phyloP scores from a whole-genome alignment of 2,329 filamentous ascomycete genomes.

The Ceratocystis huliohia region DNA sequence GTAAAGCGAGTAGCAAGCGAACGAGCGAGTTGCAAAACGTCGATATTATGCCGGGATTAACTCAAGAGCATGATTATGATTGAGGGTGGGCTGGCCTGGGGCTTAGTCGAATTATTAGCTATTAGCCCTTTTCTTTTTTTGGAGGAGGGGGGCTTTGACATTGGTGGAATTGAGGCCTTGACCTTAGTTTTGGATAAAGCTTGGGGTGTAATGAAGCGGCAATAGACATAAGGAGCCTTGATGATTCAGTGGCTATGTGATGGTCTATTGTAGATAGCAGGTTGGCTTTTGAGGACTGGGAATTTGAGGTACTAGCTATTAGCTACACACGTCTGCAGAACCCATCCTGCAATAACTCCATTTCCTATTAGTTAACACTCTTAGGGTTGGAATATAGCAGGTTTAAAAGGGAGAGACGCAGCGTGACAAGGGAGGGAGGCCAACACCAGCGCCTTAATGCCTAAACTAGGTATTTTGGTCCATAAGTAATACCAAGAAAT shows the following conservation, averaged over 20 bases:
- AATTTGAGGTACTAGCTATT: too few species aligned
- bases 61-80: neutral
- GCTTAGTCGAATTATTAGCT: neutral
- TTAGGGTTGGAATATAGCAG: neutral
- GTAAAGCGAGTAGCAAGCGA: neutral
- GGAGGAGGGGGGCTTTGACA: neutral
- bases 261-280: too few species aligned
- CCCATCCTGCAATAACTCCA: too few species aligned
- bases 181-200: neutral
- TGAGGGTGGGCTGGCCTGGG: neutral
- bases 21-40: constrained; percentile 1
- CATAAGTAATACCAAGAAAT: neutral
- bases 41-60: neutral
- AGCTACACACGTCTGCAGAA: too few species aligned
- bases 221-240: neutral
- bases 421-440: neutral
- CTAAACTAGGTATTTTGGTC: neutral
- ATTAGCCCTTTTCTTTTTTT: neutral
- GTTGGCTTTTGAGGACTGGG: too few species aligned
- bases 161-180: neutral
- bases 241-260: neutral
- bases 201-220: neutral
- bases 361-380: neutral
- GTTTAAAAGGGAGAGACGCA: neutral
- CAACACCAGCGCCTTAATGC: neutral